A percentile compares a stretch with the other conserved stretches of the same genome.
phyloP scores from a whole-genome alignment of 768 basidiomycete genomes.

The Plicaturopsis crispa region DNA sequence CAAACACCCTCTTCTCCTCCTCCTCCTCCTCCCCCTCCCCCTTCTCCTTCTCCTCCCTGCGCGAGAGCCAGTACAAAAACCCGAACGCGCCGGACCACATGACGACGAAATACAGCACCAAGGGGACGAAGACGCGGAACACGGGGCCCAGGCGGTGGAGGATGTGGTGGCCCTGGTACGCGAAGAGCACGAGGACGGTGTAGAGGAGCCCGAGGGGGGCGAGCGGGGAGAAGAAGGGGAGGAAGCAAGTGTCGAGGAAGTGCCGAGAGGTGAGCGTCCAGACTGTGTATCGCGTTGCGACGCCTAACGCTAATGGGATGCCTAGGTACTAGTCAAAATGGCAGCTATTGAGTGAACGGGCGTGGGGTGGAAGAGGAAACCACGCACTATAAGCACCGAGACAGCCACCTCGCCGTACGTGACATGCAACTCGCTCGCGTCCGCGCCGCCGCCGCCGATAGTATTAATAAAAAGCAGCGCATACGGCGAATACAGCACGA shows the following conservation, averaged over 20 bases:
- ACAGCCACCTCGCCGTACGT: conserved; percentile 54
- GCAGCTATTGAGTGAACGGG: no score
- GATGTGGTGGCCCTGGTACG: conserved; percentile 61
- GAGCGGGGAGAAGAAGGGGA: conserved; percentile 62
- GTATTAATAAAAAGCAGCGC: conserved; percentile 68
- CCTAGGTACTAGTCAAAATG: conserved; percentile 58
- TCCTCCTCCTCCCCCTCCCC: conserved; percentile 12
- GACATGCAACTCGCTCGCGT: conserved; percentile 32
- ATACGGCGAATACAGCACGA: conserved; percentile 68
- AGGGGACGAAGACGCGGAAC: conserved; percentile 76
- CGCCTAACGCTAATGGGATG: conserved; percentile 67
- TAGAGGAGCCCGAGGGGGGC: conserved; percentile 74
- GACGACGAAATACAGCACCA: conserved; percentile 70
- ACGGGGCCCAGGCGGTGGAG: conserved; percentile 67
- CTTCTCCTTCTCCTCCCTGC: conserved; percentile 18
- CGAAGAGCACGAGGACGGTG: conserved; percentile 73
- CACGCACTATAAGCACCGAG: conserved; percentile 64
- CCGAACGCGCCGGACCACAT: conserved; percentile 67
- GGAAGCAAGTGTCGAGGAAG: conserved; percentile 50
- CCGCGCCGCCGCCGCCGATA: conserved; percentile 38
- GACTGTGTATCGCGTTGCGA: conserved; percentile 57
- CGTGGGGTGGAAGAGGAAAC: conserved; percentile 17
- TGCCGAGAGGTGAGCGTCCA: conserved; percentile 34
- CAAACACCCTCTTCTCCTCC: conserved; percentile 16
- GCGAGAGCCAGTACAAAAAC: conserved; percentile 40